phyloP scores from a whole-genome alignment of 2,329 filamentous ascomycete species.

The Onygena corvina region DNA sequence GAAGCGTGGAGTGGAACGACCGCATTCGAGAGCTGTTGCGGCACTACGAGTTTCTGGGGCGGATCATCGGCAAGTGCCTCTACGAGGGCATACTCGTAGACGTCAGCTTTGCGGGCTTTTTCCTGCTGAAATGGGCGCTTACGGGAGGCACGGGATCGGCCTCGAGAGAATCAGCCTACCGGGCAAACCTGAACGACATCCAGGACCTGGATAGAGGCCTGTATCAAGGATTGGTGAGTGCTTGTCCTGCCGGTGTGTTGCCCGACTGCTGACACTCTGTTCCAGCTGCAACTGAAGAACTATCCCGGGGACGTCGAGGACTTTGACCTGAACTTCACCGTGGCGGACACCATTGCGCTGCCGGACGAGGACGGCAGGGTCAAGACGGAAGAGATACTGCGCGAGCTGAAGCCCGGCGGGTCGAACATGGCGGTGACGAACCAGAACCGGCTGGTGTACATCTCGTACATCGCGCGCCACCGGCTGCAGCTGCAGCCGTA shows the following conservation, averaged over 20 bases:
- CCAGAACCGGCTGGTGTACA: conserved; percentile 85
- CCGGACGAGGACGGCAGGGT: conserved; percentile 30
- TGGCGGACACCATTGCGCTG: conserved; percentile 56
- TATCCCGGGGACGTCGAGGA: conserved; percentile 69
- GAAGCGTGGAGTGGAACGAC: conserved; percentile 45
- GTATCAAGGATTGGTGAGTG: conserved; percentile 65
- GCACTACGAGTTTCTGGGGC: conserved; percentile 81
- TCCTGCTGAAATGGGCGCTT: conserved; percentile 87
- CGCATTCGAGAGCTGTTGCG: conserved; percentile 51
- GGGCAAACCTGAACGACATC: conserved; percentile 87
- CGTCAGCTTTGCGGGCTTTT: conserved; percentile 86
- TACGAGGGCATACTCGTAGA: conserved; percentile 96
- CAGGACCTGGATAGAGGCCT: conserved; percentile 81
- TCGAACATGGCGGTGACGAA: conserved; percentile 72
- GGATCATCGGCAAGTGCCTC: conserved; percentile 88
- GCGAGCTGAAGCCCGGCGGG: conserved; percentile 65
- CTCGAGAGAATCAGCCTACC: conserved; percentile 59
- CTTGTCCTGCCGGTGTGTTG: conserved; percentile 1
- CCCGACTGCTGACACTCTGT: conserved; percentile 6
- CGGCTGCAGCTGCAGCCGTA: conserved; percentile 69
- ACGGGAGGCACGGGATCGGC: conserved; percentile 53
- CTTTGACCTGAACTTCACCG: conserved; percentile 76
- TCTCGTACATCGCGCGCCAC: conserved; percentile 80
- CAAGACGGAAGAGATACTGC: conserved; percentile 41
- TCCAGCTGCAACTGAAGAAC: conserved; percentile 60